Conservation (phyloP, 2,329 filamentous ascomycete species). For the Trichoderma afroharzianum region DNA sequence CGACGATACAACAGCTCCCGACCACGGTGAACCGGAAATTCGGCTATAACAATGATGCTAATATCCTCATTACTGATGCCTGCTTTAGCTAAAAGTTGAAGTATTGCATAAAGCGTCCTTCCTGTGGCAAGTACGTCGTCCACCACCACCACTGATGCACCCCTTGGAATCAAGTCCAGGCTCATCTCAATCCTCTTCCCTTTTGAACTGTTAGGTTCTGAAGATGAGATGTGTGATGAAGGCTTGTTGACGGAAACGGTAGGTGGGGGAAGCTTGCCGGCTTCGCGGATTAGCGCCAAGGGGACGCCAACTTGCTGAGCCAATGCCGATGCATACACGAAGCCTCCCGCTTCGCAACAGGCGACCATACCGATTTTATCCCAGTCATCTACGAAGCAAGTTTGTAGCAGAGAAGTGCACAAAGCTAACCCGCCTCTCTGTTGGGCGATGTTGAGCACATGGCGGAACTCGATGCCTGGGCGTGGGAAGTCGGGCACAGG, state of each 20-base stretch:
- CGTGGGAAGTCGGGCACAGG: conserved; percentile 49
- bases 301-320: conserved; percentile 39
- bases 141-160: conserved; percentile 49
- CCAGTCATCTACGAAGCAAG: conserved; percentile 47
- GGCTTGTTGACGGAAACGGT: conserved; percentile 45
- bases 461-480: conserved; percentile 50
- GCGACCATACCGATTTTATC: conserved; percentile 41
- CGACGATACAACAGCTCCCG: conserved; percentile 41
- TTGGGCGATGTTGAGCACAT: conserved; percentile 55
- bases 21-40: conserved; percentile 55
- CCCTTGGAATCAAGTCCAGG: conserved; percentile 36
- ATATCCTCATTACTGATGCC: conserved; percentile 41
- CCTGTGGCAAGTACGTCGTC: conserved; percentile 59
- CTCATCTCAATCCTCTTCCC: conserved; percentile 49
- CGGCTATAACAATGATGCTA: conserved; percentile 50
- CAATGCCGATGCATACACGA: conserved; percentile 52
- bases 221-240: conserved; percentile 52
- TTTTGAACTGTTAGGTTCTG: conserved; percentile 21
- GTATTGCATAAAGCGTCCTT: conserved; percentile 49
- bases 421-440: conserved; percentile 47
- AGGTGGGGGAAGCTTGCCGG: conserved; percentile 57
- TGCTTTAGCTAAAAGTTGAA: conserved; percentile 44
- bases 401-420: conserved; percentile 48
- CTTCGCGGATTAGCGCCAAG: conserved; percentile 50
- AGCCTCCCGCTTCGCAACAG: conserved; percentile 56